These are phyloP conservation scores for Alternaria tenuissima DNA, from an alignment of 2,329 filamentous ascomycete species.

Conservation along the genomic window DNA sequence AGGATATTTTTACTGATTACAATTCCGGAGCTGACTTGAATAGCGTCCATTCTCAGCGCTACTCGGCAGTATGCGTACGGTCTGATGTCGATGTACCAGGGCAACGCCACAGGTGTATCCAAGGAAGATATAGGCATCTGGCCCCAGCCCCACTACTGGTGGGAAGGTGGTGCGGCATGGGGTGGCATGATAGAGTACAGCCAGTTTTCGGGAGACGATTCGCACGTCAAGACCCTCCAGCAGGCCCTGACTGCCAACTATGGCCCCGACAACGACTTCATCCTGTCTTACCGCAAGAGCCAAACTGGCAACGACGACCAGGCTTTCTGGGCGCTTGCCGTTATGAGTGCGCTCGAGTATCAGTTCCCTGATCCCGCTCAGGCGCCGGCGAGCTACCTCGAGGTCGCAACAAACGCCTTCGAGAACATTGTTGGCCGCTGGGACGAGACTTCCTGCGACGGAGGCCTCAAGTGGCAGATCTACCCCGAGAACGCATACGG, in stretches of 20 bases:
- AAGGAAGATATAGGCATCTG: conserved; percentile 51
- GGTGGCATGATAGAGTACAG: conserved; percentile 55
- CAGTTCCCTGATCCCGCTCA: conserved; percentile 69
- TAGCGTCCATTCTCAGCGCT: conserved; percentile 41
- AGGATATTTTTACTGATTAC: background rate
- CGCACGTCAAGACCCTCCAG: conserved; percentile 53
- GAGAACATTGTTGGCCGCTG: conserved; percentile 74
- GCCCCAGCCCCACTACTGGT: conserved; percentile 58
- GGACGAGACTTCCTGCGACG: conserved; percentile 72
- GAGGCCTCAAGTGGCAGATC: conserved; percentile 84
- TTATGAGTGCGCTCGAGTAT: conserved; percentile 73
- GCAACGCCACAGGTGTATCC: conserved; percentile 34
- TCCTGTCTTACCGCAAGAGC: conserved; percentile 52
- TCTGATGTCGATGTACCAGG: conserved; percentile 48
- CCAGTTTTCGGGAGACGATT: conserved; percentile 56
- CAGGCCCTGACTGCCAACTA: conserved; percentile 55
- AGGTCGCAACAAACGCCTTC: conserved; percentile 75
- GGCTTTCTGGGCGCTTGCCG: conserved; percentile 75
- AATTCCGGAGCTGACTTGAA: background rate
- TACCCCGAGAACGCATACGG: conserved; percentile 75
- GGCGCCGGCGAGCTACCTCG: conserved; percentile 62
- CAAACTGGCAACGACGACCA: conserved; percentile 75
- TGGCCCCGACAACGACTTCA: conserved; percentile 54
- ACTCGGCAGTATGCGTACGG: conserved; percentile 43
- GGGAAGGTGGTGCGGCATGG: conserved; percentile 55